Conservation (phyloP, 2,329 filamentous ascomycete species). For the Penicillium fuscoglaucum region DNA sequence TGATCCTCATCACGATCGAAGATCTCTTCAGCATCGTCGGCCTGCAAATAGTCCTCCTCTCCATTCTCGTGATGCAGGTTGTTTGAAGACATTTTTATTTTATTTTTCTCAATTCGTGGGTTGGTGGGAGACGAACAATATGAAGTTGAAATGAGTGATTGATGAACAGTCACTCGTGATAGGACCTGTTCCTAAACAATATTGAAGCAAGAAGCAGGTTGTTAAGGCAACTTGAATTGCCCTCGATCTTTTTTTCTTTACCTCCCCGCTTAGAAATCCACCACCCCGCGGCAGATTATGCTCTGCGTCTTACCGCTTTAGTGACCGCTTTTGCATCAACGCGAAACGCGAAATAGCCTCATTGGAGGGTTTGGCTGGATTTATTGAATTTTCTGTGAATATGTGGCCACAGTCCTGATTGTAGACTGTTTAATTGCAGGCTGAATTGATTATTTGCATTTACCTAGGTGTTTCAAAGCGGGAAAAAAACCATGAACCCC, state of each 20-base stretch:
- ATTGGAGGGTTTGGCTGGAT: neutral
- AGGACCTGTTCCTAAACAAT: neutral
- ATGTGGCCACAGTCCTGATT: neutral
- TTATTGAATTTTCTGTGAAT: neutral
- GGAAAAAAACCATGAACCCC: neutral
- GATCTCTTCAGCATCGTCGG: slow-evolving; percentile 77
- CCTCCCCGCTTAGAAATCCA: slow-evolving; percentile 30
- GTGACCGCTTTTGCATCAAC: slow-evolving; percentile 4
- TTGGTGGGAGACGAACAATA: neutral
- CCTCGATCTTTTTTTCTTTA: slow-evolving; percentile 22
- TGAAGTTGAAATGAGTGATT: neutral
- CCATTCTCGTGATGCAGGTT: slow-evolving; percentile 54
- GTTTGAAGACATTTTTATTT: slow-evolving; percentile 36
- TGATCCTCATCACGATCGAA: slow-evolving; percentile 67
- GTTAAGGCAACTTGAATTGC: neutral
- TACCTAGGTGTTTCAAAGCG: neutral
- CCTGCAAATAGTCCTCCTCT: slow-evolving; percentile 71
- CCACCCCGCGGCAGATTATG: slow-evolving; percentile 20
- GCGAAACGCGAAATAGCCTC: neutral
- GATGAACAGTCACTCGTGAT: neutral
- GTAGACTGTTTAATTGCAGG: neutral
- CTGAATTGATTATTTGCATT: neutral
- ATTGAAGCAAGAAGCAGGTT: neutral
- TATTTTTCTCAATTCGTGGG: neutral
- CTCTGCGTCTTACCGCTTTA: neutral